phyloP scores from a whole-genome alignment of 2,329 filamentous ascomycete species.

The Monilinia fructigena region DNA sequence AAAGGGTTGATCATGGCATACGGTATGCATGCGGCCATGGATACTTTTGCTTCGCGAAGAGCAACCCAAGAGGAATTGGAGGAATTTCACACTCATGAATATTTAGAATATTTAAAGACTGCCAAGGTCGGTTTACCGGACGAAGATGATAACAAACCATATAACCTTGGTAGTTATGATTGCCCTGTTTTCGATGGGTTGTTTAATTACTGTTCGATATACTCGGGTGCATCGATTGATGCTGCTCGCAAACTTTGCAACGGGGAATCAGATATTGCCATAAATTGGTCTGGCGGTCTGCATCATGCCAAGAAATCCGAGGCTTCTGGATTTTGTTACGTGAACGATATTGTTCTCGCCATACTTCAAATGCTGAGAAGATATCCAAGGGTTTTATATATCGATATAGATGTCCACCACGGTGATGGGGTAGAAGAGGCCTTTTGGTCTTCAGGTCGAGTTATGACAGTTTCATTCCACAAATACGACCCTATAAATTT shows the following conservation, averaged over 20 bases:
- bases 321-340: constrained; percentile 96
- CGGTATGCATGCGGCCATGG: constrained; percentile 95
- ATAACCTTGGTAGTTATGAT: constrained; percentile 86
- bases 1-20: constrained; percentile 94
- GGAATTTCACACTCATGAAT: constrained; percentile 83
- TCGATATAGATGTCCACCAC: constrained; percentile 91
- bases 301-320: constrained; percentile 95
- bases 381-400: constrained; percentile 84
- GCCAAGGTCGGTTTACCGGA: constrained; percentile 67
- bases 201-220: constrained; percentile 92
- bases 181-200: constrained; percentile 96
- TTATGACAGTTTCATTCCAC: constrained; percentile 93
- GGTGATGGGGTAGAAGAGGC: constrained; percentile 90
- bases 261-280: constrained; percentile 87
- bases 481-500: constrained; percentile 85
- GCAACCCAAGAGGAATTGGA: constrained; percentile 86
- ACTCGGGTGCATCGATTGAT: constrained; percentile 85
- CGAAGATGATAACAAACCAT: constrained; percentile 61
- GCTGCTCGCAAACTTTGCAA: constrained; percentile 86
- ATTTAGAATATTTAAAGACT: constrained; percentile 81
- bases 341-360: constrained; percentile 96
- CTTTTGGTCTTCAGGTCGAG: constrained; percentile 84
- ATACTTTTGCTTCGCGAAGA: constrained; percentile 80
- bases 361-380: constrained; percentile 83
- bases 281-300: constrained; percentile 95